These are phyloP conservation scores for Blastomyces parvus DNA, from an alignment of 2,329 filamentous ascomycete genomes.

Conservation along the genomic window DNA sequence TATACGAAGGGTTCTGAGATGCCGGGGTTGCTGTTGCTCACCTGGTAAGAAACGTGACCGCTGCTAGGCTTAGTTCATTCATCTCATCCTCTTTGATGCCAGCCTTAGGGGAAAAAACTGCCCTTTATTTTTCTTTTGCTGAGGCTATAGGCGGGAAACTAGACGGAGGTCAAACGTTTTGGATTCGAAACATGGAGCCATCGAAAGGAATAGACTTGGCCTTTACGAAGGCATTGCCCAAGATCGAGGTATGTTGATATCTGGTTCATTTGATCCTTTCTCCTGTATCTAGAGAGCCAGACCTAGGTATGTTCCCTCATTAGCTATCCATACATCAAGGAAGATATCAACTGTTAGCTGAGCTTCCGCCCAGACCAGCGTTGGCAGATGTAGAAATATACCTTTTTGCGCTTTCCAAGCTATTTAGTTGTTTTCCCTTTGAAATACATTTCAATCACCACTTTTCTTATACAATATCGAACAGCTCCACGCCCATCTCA, in stretches of 20 bases:
- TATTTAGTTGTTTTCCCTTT: background rate
- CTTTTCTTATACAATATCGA: background rate
- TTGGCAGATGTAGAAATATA: no score
- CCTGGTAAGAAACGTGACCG: no score
- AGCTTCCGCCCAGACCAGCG: background rate
- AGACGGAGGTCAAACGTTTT: background rate
- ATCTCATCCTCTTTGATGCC: background rate
- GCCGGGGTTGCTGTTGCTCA: no score
- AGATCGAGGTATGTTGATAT: conserved; percentile 27
- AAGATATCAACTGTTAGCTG: background rate
- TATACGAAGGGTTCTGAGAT: background rate
- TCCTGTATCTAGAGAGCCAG: background rate
- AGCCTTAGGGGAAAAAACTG: background rate
- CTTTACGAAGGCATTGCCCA: conserved; percentile 29
- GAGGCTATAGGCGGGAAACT: background rate
- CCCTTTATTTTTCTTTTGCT: no score
- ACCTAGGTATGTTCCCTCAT: background rate
- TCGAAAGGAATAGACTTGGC: conserved; percentile 21
- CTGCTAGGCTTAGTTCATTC: no score
- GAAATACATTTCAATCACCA: background rate
- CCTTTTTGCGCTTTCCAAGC: background rate
- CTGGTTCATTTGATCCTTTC: background rate
- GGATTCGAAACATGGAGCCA: conserved; percentile 19
- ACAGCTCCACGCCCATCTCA: conserved; percentile 71
- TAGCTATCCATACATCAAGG: background rate